These are phyloP conservation scores for Aegilops umbellulata DNA, from an alignment of 176 grass and related monocot genomes.

Conservation along the genomic window DNA sequence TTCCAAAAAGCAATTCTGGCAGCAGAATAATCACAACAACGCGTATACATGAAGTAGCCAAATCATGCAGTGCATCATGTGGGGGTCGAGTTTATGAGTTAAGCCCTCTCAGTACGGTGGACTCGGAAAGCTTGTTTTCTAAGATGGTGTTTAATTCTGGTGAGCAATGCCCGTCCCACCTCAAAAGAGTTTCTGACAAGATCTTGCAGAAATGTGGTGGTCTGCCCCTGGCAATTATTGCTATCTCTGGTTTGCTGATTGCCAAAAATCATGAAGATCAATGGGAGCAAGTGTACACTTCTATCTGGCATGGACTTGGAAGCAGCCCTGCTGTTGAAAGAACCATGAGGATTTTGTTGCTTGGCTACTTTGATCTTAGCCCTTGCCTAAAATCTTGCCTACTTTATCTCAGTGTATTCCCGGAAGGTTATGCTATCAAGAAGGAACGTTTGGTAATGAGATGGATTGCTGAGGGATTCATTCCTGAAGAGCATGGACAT, in stretches of 20 bases:
- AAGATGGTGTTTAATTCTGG: background rate
- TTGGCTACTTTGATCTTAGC: conserved; percentile 20
- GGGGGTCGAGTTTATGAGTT: background rate
- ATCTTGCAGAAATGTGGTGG: conserved; percentile 28
- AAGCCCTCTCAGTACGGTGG: background rate
- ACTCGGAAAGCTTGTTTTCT: background rate
- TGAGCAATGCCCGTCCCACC: background rate
- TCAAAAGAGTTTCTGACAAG: background rate
- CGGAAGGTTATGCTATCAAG: background rate
- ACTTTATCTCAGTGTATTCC: conserved; percentile 11
- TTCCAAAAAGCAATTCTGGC: background rate
- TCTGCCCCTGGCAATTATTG: background rate
- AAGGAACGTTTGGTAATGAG: background rate
- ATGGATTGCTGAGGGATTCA: conserved; percentile 21
- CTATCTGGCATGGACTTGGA: background rate
- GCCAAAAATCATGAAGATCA: background rate
- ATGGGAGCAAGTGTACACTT: conserved; percentile 8
- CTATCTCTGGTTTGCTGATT: background rate
- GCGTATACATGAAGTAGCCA: background rate
- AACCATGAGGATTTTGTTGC: background rate
- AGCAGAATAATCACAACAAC: conserved; percentile 16
- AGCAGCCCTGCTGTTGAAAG: background rate
- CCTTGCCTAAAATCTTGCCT: conserved; percentile 1
- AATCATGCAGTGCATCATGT: background rate
- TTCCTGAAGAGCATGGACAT: background rate